Percentiles rank a stretch among this genome's conserved stretches.
Evolutionary conservation across 352 stramenopile genomes (phyloP).

Genomic region (Globisporangium spiculum): DNA sequence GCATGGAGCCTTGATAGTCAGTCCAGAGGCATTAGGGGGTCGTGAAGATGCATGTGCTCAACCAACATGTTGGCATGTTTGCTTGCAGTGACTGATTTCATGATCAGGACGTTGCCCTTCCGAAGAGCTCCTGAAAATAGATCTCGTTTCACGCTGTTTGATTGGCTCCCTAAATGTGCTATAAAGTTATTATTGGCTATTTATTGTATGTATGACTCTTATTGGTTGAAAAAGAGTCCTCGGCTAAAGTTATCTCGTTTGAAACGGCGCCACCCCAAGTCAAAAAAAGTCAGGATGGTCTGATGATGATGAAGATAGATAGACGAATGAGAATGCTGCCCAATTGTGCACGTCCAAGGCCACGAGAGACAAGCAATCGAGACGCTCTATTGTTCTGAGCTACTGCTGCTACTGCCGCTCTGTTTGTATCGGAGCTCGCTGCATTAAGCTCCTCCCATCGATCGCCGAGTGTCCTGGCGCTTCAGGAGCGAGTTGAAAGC

Average conservation of each 20-base stretch:
- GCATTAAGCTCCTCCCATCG: too few relatives aligned
- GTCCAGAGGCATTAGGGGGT: not conserved
- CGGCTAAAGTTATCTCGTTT: not conserved
- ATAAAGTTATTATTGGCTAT: not conserved
- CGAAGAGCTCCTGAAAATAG: slow-evolving; percentile 7
- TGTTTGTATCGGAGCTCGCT: not conserved
- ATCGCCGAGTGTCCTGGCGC: too few relatives aligned
- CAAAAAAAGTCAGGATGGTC: not conserved
- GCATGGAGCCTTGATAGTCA: not conserved
- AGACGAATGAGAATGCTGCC: not conserved
- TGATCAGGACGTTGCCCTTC: too few relatives aligned
- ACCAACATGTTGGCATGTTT: too few relatives aligned
- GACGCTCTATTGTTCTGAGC: not conserved
- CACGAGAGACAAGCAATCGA: not conserved
- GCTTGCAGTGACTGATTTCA: too few relatives aligned
- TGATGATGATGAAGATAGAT: slow-evolving; percentile 2
- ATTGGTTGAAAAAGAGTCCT: slow-evolving; percentile 5
- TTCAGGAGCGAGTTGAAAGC: too few relatives aligned
- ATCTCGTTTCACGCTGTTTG: slow-evolving; percentile 5
- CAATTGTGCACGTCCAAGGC: not conserved
- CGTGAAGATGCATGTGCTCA: not conserved
- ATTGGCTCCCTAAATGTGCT: slow-evolving; percentile 6
- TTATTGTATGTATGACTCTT: not conserved
- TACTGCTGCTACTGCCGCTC: not conserved
- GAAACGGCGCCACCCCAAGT: not conserved